These are phyloP conservation scores for Gossypium davidsonii DNA, from an alignment of 441 rosid genomes.

Conservation along the genomic window DNA sequence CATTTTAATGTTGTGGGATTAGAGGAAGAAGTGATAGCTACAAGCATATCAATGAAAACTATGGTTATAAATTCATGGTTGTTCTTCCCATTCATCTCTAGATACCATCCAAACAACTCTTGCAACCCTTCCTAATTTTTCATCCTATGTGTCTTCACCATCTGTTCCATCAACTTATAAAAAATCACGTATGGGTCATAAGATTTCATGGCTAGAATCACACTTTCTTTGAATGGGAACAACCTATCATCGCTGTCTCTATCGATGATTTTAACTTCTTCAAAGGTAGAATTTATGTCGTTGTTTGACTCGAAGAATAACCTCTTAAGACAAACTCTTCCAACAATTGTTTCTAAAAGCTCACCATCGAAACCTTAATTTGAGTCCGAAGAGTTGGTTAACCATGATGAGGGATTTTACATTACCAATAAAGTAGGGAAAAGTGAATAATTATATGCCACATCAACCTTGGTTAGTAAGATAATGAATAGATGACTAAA, in stretches of 20 bases:
- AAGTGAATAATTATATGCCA: too few relatives aligned
- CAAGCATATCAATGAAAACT: constrained; percentile 51
- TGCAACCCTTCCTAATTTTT: constrained; percentile 51
- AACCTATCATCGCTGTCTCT: too few relatives aligned
- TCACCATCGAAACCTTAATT: constrained; percentile 19
- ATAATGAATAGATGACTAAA: too few relatives aligned
- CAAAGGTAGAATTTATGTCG: constrained; percentile 44
- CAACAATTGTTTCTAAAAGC: constrained; percentile 36
- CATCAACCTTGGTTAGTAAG: too few relatives aligned
- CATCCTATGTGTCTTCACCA: constrained; percentile 42
- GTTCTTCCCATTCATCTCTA: constrained; percentile 42
- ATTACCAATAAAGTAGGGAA: too few relatives aligned
- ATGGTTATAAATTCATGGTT: constrained; percentile 46
- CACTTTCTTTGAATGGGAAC: constrained; percentile 35
- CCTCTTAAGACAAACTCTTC: constrained; percentile 33
- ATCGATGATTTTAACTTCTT: constrained; percentile 15
- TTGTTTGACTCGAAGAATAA: constrained; percentile 43
- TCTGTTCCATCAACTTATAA: constrained; percentile 52
- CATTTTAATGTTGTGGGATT: constrained; percentile 19
- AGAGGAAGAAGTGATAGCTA: constrained; percentile 25
- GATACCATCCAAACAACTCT: constrained; percentile 51
- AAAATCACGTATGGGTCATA: constrained; percentile 46
- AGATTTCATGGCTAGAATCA: constrained; percentile 41
- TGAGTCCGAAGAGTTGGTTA: constrained; percentile 52
- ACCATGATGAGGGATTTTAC: constrained; percentile 45